These are phyloP conservation scores for Candida mesenterica DNA, from an alignment of 1,139 yeast species.

Conservation along the genomic window DNA sequence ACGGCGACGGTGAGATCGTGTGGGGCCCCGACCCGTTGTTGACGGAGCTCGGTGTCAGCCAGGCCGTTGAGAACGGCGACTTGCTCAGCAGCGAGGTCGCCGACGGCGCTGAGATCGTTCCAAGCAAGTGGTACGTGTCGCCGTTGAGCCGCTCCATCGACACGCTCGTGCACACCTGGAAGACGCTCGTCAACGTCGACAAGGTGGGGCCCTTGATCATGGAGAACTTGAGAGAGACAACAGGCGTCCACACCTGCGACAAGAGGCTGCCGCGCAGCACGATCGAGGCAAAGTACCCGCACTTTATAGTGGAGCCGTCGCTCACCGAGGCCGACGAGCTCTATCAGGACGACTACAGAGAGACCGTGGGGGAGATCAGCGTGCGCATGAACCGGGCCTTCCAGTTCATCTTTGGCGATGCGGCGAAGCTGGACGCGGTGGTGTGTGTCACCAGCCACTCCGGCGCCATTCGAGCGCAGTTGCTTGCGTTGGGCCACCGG, in stretches of 20 bases:
- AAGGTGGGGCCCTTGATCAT: conserved; percentile 31
- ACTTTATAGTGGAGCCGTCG: conserved; percentile 37
- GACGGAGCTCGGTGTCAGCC: conserved; percentile 39
- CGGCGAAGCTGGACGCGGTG: conserved; percentile 20
- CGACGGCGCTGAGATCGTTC: conserved; percentile 17
- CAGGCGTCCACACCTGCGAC: conserved; percentile 47
- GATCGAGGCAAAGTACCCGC: conserved; percentile 31
- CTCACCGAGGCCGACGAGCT: conserved; percentile 42
- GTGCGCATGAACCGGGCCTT: conserved; percentile 35
- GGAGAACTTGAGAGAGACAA: conserved; percentile 44
- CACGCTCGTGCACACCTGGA: conserved; percentile 31
- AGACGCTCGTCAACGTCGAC: conserved; percentile 27
- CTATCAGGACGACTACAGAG: conserved; percentile 39
- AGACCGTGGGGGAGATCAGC: conserved; percentile 41
- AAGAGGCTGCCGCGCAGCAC: conserved; percentile 35
- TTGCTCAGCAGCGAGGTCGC: conserved; percentile 18
- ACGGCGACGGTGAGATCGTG: conserved; percentile 42
- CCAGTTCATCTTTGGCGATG: conserved; percentile 32
- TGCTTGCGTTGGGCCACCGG: conserved; percentile 41
- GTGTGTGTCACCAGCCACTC: conserved; percentile 38
- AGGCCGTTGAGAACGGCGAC: conserved; percentile 31
- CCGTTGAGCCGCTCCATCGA: conserved; percentile 41
- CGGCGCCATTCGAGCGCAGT: conserved; percentile 41
- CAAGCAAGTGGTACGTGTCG: conserved; percentile 33
- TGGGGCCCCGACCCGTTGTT: conserved; percentile 52